Base-by-base conservation (phyloP, 2,329 filamentous ascomycete genomes). In the Ascochyta fabae region DNA sequence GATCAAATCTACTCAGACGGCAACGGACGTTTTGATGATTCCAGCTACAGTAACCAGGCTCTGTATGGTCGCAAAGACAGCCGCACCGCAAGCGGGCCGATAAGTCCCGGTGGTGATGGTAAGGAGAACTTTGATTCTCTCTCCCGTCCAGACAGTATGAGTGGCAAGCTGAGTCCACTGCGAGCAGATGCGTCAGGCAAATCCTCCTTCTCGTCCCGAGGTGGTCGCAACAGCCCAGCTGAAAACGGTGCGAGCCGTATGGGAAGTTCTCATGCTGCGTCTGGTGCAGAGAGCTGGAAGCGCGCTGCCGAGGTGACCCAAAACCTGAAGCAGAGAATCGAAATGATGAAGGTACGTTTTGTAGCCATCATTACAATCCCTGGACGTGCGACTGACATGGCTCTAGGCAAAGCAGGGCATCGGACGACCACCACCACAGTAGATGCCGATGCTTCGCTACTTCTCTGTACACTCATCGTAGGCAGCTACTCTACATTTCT, bases 231-330 rank as follows among this genome's bases (percentile, higher is more conserved):
- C 9, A 75, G 73, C 53, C 69, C 71, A 24, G 60, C 67, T 29
- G 72, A 72, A 44, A 68, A 62, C 27, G 59, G 61, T 6, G 43
- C 48, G 13, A 61, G 62, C 42, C 64, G 66, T 26, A 60, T 69
- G 35, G 64, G 66, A 10, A 56, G 57, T 45, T 57, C 61, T 47
- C 73, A 75, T 52, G 70, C 62, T 54, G 47, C 71, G 58, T 56
- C 73, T 62, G 65, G 76, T 65, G 77, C 74, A 48, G 95, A 99
- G 79, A 98, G 93, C 74, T 99, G 95, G 95, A 96, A 93, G 80
- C 84, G 95, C 65, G 95, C 95, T 16, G 95, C 95, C 2, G 95
- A 99, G 80, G 95, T 99, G 54, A 99, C 95, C 50, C 97, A 93
- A 77, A 95, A 97, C 75, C 77, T 99, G 70, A 99, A 98, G 81